Base-by-base conservation (phyloP, 306 rosid genomes). In the Myrica gale region DNA sequence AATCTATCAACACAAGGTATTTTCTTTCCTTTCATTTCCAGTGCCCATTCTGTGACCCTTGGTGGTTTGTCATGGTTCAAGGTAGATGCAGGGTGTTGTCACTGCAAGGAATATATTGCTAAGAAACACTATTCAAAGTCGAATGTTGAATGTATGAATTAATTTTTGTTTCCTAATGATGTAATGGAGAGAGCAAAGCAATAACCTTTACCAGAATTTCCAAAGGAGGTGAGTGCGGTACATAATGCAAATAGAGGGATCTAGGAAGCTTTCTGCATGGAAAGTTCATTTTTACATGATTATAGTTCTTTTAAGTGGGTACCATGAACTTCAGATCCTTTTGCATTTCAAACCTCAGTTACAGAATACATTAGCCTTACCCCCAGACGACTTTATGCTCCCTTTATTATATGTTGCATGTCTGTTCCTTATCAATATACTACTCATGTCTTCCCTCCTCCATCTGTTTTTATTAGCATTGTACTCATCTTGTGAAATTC, bases 1-100 rank as follows among this genome's bases (percentile, higher is more conserved):
- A 83, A 73, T 69, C 62, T 76, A 74, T 79, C 98, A 93, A 71
- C 85, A 71, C 76, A 89, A 93, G 97, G 98, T 93, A 81, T 74
- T 62, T 44, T 68, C 54, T 61, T 55, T 62, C 26, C 20, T 43
- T 65, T 10, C 9, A 7, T 53, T 50, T 74, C 23, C 13, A 44
- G 44, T 71, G 45, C 42, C 12, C n/a, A 23, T 21, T 53, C 62
- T 9, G 17, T 5, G n/a, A 16, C 42, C 52, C 71, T 68, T 58
- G 50, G 19, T 42, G 54, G 32, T 23, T 74, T 43, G 3, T 10
- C 53, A 46, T 57, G 72, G 66, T 41, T 44, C 19, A 37, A 68
- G 55, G 66, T 10, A 51, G 43, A 32, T 43, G n/a, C 43, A 17
- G 65, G 61, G 5, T 26, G 7, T 43, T 41, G 54, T 11, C 68